Conservation (phyloP, 164 flowering plant genomes). For the Pachysandra terminalis region DNA sequence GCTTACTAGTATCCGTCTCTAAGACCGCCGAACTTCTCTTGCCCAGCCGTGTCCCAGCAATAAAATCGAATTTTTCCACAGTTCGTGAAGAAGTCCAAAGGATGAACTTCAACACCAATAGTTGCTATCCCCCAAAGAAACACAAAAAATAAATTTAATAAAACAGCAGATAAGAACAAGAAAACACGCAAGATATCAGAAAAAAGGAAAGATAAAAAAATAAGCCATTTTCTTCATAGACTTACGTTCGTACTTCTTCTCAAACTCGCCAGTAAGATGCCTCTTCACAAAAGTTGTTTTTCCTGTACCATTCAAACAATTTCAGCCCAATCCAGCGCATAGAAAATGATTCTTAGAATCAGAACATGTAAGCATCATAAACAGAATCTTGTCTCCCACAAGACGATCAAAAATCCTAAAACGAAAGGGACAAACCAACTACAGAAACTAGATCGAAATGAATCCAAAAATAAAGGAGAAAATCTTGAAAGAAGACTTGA, state of each 20-base stretch:
- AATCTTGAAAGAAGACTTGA: not conserved
- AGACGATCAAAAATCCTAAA: not conserved
- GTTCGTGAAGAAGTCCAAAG: constrained; percentile 62
- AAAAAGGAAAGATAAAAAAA: not conserved
- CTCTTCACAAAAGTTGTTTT: constrained; percentile 42
- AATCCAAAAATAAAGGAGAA: not conserved
- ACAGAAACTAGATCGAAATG: not conserved
- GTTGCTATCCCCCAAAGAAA: constrained; percentile 25
- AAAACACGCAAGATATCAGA: not conserved
- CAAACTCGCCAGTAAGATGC: constrained; percentile 41
- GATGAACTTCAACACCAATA: constrained; percentile 72
- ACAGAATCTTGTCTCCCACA: not conserved
- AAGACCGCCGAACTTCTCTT: constrained; percentile 67
- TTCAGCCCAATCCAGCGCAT: not conserved
- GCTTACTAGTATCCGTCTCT: constrained; percentile 74
- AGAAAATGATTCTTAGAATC: too few relatives aligned
- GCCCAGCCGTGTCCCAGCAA: constrained; percentile 81
- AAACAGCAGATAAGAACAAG: not conserved
- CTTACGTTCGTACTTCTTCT: constrained; percentile 38
- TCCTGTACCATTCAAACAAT: constrained; percentile 15
- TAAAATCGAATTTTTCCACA: constrained; percentile 60
- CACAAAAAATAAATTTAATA: too few relatives aligned
- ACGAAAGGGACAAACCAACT: not conserved
- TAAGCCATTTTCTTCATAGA: not conserved
- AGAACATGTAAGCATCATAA: not conserved